A percentile compares a stretch with the other conserved stretches of the same genome.
phyloP scores from a whole-genome alignment of 331 rosid species.

The Ulmus americana region DNA sequence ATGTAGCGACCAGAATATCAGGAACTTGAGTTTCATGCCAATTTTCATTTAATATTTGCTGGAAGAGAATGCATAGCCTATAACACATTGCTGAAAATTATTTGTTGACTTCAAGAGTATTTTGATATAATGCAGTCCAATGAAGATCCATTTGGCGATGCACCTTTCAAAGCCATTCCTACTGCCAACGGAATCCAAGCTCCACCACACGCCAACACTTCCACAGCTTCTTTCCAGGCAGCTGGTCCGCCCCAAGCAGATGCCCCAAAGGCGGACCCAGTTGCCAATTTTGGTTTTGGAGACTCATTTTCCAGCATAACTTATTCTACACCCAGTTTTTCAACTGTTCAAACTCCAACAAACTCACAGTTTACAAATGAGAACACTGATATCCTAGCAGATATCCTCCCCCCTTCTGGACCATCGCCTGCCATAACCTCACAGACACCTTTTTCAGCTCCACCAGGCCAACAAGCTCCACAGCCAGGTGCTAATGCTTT shows the following conservation, averaged over 20 bases:
- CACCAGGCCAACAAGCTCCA: constrained; percentile 32
- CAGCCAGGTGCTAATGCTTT: constrained; percentile 46
- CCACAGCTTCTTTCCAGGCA: constrained; percentile 24
- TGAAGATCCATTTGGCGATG: constrained; percentile 90
- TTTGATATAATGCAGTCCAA: constrained; percentile 45
- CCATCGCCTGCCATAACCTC: constrained; percentile 43
- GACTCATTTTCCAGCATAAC: constrained; percentile 63
- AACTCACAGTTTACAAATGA: constrained; percentile 41
- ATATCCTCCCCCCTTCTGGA: constrained; percentile 84
- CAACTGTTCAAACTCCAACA: constrained; percentile 38
- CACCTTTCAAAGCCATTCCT: constrained; percentile 77
- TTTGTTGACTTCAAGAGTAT: neutral
- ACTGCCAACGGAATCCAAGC: constrained; percentile 37
- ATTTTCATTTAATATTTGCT: neutral
- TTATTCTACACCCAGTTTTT: constrained; percentile 37
- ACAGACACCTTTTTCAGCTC: constrained; percentile 38
- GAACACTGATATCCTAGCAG: constrained; percentile 74
- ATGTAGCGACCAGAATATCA: neutral
- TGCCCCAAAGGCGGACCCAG: constrained; percentile 36
- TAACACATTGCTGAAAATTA: neutral
- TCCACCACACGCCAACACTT: constrained; percentile 37
- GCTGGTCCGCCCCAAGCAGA: constrained; percentile 36
- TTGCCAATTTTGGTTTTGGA: constrained; percentile 48
- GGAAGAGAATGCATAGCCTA: neutral
- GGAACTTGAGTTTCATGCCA: neutral